Conservation (phyloP, 225 moss, liverwort and hornwort species). For the Sphagnum tenellum region DNA sequence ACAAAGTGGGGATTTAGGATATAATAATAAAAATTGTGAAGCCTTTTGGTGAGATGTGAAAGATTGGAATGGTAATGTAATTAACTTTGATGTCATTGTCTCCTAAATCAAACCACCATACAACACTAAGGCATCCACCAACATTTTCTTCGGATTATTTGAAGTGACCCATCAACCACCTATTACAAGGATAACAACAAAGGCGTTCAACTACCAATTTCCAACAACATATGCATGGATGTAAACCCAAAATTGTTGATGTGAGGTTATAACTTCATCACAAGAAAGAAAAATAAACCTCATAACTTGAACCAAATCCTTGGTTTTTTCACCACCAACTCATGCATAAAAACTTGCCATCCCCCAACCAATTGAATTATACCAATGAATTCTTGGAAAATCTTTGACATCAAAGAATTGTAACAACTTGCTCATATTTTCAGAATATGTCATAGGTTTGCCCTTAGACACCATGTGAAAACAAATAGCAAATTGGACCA, state of each 20-base stretch:
- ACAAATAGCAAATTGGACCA: neutral
- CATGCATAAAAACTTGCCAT: neutral
- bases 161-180: neutral
- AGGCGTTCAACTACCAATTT: neutral
- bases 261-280: neutral
- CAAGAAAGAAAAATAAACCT: neutral
- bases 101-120: too few relatives aligned
- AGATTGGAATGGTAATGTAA: too few relatives aligned
- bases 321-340: neutral
- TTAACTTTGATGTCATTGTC: too few relatives aligned
- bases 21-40: too few relatives aligned
- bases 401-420: neutral
- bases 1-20: too few relatives aligned
- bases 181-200: neutral
- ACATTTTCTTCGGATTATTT: neutral
- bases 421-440: neutral
- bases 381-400: neutral
- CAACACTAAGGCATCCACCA: too few relatives aligned
- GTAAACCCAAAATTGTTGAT: neutral
- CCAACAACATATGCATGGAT: neutral
- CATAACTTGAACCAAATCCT: neutral
- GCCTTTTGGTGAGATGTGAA: too few relatives aligned
- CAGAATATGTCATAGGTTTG: neutral
- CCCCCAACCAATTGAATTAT: neutral
- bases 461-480: neutral